Percentiles rank a stretch among this genome's conserved stretches.
Evolutionary conservation across 345 rosid species (phyloP).

Genomic region (Linum lewisii): DNA sequence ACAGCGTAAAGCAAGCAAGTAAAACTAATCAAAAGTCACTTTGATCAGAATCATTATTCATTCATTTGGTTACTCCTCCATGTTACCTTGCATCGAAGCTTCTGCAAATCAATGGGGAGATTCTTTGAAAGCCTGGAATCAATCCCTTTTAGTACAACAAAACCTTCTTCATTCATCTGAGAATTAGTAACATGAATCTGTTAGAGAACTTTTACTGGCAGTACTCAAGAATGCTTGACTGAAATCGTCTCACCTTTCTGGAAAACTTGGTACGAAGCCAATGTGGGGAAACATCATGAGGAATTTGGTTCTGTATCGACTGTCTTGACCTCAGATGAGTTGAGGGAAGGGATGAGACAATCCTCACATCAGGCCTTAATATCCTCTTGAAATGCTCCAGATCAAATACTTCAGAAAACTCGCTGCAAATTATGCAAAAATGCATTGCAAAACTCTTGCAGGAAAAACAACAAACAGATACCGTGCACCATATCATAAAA

Average conservation of each 20-base stretch:
- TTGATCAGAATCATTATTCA: too few relatives aligned
- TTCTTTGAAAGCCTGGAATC: constrained; percentile 64
- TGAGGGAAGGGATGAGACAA: constrained; percentile 65
- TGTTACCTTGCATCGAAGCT: constrained; percentile 62
- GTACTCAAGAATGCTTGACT: background rate
- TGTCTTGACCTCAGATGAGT: constrained; percentile 53
- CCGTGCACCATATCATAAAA: background rate
- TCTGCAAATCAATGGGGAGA: constrained; percentile 64
- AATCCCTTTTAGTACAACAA: constrained; percentile 51
- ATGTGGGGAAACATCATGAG: constrained; percentile 45
- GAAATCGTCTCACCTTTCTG: constrained; percentile 28
- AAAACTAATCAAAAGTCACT: background rate
- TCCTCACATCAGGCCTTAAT: constrained; percentile 43
- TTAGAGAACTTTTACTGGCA: background rate
- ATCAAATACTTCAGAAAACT: constrained; percentile 54
- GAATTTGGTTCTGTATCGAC: constrained; percentile 44
- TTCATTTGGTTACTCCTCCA: background rate
- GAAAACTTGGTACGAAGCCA: constrained; percentile 65
- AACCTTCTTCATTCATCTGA: constrained; percentile 53
- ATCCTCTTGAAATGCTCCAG: constrained; percentile 61
- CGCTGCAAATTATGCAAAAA: constrained; percentile 27
- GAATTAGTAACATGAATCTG: constrained; percentile 8
- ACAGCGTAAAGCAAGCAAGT: background rate
- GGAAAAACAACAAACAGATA: background rate
- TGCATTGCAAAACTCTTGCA: background rate